Evolutionary conservation across 176 grass and related monocot genomes (phyloP), one percentile per base, ranked within the genome.

Genomic region (Typha latifolia): DNA sequence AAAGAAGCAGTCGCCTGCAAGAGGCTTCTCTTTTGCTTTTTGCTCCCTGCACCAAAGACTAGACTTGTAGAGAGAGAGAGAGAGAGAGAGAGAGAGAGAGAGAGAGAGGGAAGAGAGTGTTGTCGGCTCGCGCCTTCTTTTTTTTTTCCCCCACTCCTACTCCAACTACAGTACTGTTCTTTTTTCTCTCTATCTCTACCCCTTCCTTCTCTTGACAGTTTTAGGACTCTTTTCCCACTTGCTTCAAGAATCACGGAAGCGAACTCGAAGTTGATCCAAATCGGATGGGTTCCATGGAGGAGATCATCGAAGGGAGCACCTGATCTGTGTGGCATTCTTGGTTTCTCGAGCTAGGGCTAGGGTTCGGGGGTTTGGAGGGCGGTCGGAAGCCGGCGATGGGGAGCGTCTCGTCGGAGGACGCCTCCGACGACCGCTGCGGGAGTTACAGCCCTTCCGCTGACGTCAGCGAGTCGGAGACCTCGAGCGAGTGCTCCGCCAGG

Each of bases 391-490:
- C 50, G 27, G 7, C 49, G 84, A 96, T 96, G 92, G 88, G 76
- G 65, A 89, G 85, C 81, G 71, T 77, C 51, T 85, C 92, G 71
- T 84, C 84, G 67, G 91, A 96, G 9, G 81, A 74, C 13, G 80
- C 72, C 18, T 91, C 85, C 29, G 88, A 96, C 9, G 87, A 85
- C 1, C 77, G 88, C 32, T 86, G 80, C 77, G 87, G 84, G 0
- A 96, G 92, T 74, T 96, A 96, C 82, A 91, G 92, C 78, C 88
- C 88, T 49, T 91, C 88, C 49, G 92, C 92, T 18, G 92, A 96
- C 71, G 88, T 96, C 80, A 91, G 88, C 74, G 92, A 85, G 74
- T 96, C 92, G 14, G 92, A 96, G 77, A 86, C 84, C 57, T 89
- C 88, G 74, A 91, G 88, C 70, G 88, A 89, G 79, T 77, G 71